These are phyloP conservation scores for Cladochytrium tenue DNA, from an alignment of 371 early-diverging fungal species.

Conservation along the genomic window DNA sequence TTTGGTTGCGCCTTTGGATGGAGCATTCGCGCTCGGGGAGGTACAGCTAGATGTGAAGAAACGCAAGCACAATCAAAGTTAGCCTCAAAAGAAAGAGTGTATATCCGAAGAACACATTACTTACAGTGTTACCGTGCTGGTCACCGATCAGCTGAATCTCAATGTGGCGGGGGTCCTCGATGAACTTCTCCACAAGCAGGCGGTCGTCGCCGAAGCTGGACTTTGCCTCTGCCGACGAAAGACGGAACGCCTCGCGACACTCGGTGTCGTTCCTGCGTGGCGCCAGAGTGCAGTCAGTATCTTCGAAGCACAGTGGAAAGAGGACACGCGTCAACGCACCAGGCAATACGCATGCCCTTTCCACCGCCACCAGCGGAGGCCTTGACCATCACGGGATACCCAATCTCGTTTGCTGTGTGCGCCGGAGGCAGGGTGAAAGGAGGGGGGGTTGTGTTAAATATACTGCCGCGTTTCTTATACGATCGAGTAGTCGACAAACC, in stretches of 20 bases:
- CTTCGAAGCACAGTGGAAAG: not conserved
- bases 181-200: constrained; percentile 90
- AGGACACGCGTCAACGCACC: constrained; percentile 46
- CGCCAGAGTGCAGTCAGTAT: constrained; percentile 2
- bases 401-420: constrained; percentile 52
- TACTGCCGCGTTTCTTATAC: not conserved
- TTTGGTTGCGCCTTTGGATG: constrained; percentile 96
- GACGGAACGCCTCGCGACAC: constrained; percentile 73
- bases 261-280: constrained; percentile 61
- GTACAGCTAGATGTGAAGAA: constrained; percentile 50
- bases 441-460: not conserved
- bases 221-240: constrained; percentile 83
- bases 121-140: constrained; percentile 93
- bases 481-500: constrained; percentile 6
- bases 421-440: not conserved
- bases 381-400: constrained; percentile 98
- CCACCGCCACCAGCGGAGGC: constrained; percentile 99
- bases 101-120: constrained; percentile 36
- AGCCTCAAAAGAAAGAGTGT: constrained; percentile 4
- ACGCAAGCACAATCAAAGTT: not conserved
- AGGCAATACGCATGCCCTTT: constrained; percentile 92
- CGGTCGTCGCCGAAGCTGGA: constrained; percentile 88
- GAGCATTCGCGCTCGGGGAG: constrained; percentile 97
- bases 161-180: constrained; percentile 93
- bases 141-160: constrained; percentile 98